A percentile compares a stretch with the other conserved stretches of the same genome.
These are phyloP conservation scores for Pleurozium schreberi DNA, from an alignment of 225 moss, liverwort and hornwort genomes.

Conservation along the genomic window DNA sequence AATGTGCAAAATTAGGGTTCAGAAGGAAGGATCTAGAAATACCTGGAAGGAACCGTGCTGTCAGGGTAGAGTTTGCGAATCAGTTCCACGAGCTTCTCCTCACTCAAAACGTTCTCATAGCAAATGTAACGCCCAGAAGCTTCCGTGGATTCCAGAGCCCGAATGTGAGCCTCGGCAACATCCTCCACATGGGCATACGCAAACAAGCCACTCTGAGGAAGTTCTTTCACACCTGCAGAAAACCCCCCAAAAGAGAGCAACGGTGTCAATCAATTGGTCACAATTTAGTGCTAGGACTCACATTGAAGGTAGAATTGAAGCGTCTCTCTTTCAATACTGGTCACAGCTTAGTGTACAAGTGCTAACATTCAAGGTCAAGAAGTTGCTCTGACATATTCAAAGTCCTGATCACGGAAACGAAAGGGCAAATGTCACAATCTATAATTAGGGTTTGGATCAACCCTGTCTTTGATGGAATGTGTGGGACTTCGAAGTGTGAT, in stretches of 20 bases:
- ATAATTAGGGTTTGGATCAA: background rate
- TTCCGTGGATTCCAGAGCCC: slow-evolving; percentile 49
- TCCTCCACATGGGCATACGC: slow-evolving; percentile 84
- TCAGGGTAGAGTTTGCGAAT: slow-evolving; percentile 38
- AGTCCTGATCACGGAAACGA: background rate
- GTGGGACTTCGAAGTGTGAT: background rate
- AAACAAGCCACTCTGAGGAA: slow-evolving; percentile 55
- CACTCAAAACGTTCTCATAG: slow-evolving; percentile 39
- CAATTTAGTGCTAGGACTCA: too few species aligned
- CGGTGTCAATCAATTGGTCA: background rate
- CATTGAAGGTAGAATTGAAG: too few species aligned
- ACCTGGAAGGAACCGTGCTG: slow-evolving; percentile 38
- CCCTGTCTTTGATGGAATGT: background rate
- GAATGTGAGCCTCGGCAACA: slow-evolving; percentile 67
- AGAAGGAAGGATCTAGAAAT: background rate
- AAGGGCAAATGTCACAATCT: background rate
- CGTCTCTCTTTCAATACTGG: background rate
- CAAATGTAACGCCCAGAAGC: slow-evolving; percentile 80
- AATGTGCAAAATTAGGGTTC: background rate
- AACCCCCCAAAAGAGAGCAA: too few species aligned
- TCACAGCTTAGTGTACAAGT: background rate
- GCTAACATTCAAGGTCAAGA: background rate
- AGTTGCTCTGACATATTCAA: background rate
- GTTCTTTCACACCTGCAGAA: slow-evolving; percentile 16
- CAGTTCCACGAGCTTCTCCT: slow-evolving; percentile 37